Conservation (phyloP, 192 early-diverging fungal species). For the Backusella macrospora region DNA sequence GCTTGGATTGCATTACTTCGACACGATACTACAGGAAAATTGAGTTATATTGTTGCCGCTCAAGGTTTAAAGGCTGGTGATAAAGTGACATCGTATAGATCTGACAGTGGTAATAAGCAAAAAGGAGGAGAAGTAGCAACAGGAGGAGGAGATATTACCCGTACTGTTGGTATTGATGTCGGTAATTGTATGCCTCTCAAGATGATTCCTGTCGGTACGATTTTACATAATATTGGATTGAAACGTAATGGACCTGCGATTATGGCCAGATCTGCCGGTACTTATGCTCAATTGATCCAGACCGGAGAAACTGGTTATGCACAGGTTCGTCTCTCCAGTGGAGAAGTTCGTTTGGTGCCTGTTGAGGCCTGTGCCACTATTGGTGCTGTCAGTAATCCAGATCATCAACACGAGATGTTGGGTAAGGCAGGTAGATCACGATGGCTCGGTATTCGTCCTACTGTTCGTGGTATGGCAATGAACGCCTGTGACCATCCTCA, state of each 20-base stretch:
- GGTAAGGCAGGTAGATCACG: constrained; percentile 90
- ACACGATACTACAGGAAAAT: constrained; percentile 73
- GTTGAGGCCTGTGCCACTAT: constrained; percentile 89
- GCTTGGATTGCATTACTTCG: constrained; percentile 86
- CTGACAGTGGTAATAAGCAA: neutral
- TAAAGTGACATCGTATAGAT: constrained; percentile 32
- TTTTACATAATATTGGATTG: constrained; percentile 86
- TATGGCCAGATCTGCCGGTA: constrained; percentile 84
- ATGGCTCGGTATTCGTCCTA: constrained; percentile 85
- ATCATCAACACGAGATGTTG: constrained; percentile 84
- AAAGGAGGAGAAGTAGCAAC: neutral
- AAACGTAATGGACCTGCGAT: constrained; percentile 74
- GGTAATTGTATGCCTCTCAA: constrained; percentile 91
- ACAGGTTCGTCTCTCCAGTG: constrained; percentile 82
- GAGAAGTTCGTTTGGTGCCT: constrained; percentile 85
- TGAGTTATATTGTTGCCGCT: constrained; percentile 87
- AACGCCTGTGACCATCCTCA: constrained; percentile 95
- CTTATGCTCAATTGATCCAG: constrained; percentile 81
- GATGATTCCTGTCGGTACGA: constrained; percentile 91
- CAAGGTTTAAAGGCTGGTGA: constrained; percentile 75
- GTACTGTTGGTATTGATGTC: constrained; percentile 60
- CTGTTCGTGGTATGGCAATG: constrained; percentile 95
- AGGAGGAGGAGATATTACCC: constrained; percentile 36
- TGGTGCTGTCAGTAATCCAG: constrained; percentile 86
- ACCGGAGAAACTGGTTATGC: constrained; percentile 78